Evolutionary conservation across 1,139 yeast genomes (phyloP).

Genomic region (Kodamaea anthophila): DNA sequence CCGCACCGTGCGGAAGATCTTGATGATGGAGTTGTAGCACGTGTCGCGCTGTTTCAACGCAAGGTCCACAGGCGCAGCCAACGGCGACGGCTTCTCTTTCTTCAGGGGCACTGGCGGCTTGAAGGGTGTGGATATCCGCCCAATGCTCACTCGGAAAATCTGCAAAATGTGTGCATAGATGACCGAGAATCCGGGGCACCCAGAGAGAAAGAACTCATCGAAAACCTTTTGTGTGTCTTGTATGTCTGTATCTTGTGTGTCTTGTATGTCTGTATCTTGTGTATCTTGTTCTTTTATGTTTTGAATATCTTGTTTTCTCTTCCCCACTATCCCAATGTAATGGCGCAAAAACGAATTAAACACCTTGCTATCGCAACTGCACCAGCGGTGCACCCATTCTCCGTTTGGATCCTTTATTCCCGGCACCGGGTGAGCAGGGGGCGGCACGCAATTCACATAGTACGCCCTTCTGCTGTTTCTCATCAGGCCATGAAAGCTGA

Average conservation of each 20-base stretch:
- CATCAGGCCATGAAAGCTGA: slow-evolving; percentile 30
- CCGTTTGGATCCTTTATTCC: slow-evolving; percentile 60
- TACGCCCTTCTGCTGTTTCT: slow-evolving; percentile 19
- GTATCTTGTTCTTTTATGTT: slow-evolving; percentile 1
- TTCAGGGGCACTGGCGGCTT: slow-evolving; percentile 1
- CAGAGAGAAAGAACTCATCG: slow-evolving; percentile 5
- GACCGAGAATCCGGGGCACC: slow-evolving; percentile 33
- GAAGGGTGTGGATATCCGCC: slow-evolving; percentile 19
- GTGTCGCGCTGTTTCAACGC: slow-evolving; percentile 23
- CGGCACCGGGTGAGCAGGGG: slow-evolving; percentile 49
- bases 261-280: slow-evolving; percentile 3
- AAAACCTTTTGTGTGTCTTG: slow-evolving; percentile 2
- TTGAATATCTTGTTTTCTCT: too few relatives aligned
- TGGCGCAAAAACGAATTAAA: slow-evolving; percentile 75
- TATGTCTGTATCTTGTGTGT: too few relatives aligned
- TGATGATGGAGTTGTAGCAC: slow-evolving; percentile 32
- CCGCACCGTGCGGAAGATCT: slow-evolving; percentile 41
- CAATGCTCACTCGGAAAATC: slow-evolving; percentile 30
- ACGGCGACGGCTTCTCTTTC: slow-evolving; percentile 10
- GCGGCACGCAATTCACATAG: slow-evolving; percentile 34
- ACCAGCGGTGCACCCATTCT: slow-evolving; percentile 58
- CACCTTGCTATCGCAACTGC: slow-evolving; percentile 52
- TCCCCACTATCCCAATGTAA: slow-evolving; percentile 39
- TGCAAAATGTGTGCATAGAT: slow-evolving; percentile 35
- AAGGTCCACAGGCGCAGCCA: slow-evolving; percentile 9